Percentiles rank a stretch among this genome's conserved stretches.
Evolutionary conservation across 345 rosid genomes (phyloP).

Genomic region (Eucalyptus erythrocorys): DNA sequence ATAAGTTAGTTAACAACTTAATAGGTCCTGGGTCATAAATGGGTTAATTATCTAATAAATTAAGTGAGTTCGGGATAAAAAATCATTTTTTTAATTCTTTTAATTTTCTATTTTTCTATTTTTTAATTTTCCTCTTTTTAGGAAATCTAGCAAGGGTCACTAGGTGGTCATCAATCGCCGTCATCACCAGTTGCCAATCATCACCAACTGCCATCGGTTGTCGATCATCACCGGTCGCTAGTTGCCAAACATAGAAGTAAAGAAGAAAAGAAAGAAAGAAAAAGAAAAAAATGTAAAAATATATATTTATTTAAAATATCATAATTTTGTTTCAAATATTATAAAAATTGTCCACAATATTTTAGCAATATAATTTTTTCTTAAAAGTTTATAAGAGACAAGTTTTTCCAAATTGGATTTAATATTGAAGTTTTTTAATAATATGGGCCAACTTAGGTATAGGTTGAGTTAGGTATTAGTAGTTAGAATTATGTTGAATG

Average conservation of each 20-base stretch:
- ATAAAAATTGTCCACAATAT: not conserved
- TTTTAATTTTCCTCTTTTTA: no score
- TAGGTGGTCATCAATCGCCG: no score
- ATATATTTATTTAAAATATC: not conserved
- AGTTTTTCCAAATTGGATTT: not conserved
- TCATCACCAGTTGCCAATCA: accelerated
- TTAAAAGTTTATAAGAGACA: not conserved
- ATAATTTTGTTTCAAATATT: no score
- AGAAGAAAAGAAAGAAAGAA: no score
- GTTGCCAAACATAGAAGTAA: not conserved
- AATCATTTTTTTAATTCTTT: no score
- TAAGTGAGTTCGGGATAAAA: not conserved
- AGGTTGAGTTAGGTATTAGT: not conserved
- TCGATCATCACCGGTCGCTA: accelerated
- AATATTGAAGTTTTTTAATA: not conserved
- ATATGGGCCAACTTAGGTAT: no score
- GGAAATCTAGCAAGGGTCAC: not conserved
- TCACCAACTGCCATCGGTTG: accelerated
- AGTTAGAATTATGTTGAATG: no score
- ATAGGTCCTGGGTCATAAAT: no score
- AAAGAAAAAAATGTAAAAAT: no score
- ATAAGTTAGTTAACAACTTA: no score
- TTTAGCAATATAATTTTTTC: not conserved
- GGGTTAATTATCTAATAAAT: no score
- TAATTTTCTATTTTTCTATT: no score